phyloP scores from a whole-genome alignment of 495 filamentous ascomycete species.

The Penicillium cataractarum region DNA sequence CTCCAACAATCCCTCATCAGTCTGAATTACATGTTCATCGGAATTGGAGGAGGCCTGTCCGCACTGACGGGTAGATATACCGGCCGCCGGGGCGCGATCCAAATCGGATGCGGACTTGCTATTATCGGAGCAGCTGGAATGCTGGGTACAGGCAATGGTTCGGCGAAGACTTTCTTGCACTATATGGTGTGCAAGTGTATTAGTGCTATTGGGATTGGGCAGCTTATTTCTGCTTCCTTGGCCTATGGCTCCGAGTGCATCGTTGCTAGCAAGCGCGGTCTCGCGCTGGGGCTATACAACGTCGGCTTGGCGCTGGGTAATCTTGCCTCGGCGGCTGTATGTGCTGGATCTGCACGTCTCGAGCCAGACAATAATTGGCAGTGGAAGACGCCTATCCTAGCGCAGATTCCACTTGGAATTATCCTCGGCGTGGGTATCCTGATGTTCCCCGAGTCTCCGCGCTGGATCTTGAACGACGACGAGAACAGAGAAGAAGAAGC shows the following conservation, averaged over 20 bases:
- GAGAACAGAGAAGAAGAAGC: constrained; percentile 28
- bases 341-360: constrained; percentile 29
- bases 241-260: constrained; percentile 37
- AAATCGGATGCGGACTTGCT: constrained; percentile 25
- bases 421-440: constrained; percentile 32
- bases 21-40: constrained; percentile 32
- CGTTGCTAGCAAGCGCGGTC: constrained; percentile 31
- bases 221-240: constrained; percentile 23
- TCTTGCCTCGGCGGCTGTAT: constrained; percentile 30
- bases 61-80: constrained; percentile 26
- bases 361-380: constrained; percentile 31
- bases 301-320: constrained; percentile 34
- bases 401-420: constrained; percentile 34
- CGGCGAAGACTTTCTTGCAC: constrained; percentile 25
- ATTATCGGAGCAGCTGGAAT: constrained; percentile 32
- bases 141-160: constrained; percentile 27
- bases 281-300: constrained; percentile 32
- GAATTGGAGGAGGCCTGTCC: constrained; percentile 29
- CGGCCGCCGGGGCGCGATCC: constrained; percentile 28
- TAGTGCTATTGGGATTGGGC: constrained; percentile 31
- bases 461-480: constrained; percentile 30
- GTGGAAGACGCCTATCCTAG: constrained; percentile 37
- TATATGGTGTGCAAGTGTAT: constrained; percentile 40
- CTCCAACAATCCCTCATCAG: constrained; percentile 37
- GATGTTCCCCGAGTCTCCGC: constrained; percentile 38